Conservation (phyloP, 1,139 yeast species). For the Diutina scorzettiae region DNA sequence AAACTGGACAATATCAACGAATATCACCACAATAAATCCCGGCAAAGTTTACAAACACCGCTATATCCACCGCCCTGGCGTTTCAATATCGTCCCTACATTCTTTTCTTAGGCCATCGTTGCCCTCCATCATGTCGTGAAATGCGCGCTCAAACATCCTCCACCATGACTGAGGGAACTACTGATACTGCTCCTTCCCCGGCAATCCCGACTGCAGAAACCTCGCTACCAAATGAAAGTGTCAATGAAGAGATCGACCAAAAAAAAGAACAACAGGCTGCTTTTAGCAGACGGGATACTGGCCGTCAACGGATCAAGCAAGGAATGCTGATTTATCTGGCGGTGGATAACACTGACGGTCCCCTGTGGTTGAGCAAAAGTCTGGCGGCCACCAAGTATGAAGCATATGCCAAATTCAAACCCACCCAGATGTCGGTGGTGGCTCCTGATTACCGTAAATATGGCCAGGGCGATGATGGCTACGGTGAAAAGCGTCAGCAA, state of each 20-base stretch:
- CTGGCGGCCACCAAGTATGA: constrained; percentile 4
- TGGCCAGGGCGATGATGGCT: background rate
- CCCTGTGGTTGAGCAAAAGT: constrained; percentile 2
- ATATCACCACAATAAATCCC: too few species aligned
- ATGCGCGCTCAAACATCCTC: too few species aligned
- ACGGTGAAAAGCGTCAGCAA: background rate
- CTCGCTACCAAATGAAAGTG: too few species aligned
- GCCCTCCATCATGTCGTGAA: too few species aligned
- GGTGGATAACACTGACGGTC: background rate
- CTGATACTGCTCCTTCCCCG: too few species aligned
- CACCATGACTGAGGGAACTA: too few species aligned
- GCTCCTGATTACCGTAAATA: background rate
- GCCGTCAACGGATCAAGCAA: constrained; percentile 1
- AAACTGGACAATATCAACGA: too few species aligned
- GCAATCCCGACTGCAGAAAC: too few species aligned
- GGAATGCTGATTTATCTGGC: constrained; percentile 1
- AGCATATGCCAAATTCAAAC: constrained; percentile 1
- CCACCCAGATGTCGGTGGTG: background rate
- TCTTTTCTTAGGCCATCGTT: too few species aligned
- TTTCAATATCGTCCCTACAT: too few species aligned
- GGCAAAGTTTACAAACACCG: too few species aligned
- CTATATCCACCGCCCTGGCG: too few species aligned
- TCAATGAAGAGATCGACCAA: background rate
- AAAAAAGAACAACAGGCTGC: background rate
- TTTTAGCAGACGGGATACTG: constrained; percentile 3